Evolutionary conservation across 1,284 basidiomycete genomes (phyloP), one percentile per base, ranked within the genome.

Genomic region (Cryptococcus sp.): DNA sequence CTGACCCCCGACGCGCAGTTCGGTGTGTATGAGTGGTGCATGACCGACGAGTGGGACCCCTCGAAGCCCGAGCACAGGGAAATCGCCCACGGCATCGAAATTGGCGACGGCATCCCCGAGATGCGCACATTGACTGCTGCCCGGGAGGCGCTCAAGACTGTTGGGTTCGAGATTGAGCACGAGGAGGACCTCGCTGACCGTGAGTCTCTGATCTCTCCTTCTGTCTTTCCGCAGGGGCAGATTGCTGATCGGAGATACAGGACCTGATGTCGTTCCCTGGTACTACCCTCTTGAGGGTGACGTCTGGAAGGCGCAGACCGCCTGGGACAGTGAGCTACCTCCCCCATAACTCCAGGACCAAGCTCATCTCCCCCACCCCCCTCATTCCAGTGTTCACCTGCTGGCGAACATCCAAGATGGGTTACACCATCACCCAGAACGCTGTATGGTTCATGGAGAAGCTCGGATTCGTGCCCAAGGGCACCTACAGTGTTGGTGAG

Each of bases 21-120:
- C 76, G 94, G 93, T 73, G 87, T 97, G 45, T 98, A 98, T 79
- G 95, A 98, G 76, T 98, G 95, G 95, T 89, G 87, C 79, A 97
- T 98, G 94, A 98, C 95, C 47, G 94, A 98, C 76, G 77, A 78
- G 11, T 98, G 91, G 89, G 90, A 98, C 76, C 82, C 89, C 2
- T 85, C 86, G 13, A 89, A 84, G 77, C 88, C 93, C 16, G 79
- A 85, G 62, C 95, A 98, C 84, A 94, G 94, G 80, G 84, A 85
- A 56, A 86, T 98, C 61, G 89, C 91, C 18, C 93, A 97, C 80
- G 86, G 83, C 55, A 87, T 94, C 62, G 91, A 93, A 75, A 66
- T 97, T 53, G 95, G 95, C 46, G 93, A 96, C 75, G 95, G 96
- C 64, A 98, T 98, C 70, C 91, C 95, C 20, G 91, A 97, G 80